Evolutionary conservation across 2,329 filamentous ascomycete genomes (phyloP).

Genomic region (Diplodia intermedia): DNA sequence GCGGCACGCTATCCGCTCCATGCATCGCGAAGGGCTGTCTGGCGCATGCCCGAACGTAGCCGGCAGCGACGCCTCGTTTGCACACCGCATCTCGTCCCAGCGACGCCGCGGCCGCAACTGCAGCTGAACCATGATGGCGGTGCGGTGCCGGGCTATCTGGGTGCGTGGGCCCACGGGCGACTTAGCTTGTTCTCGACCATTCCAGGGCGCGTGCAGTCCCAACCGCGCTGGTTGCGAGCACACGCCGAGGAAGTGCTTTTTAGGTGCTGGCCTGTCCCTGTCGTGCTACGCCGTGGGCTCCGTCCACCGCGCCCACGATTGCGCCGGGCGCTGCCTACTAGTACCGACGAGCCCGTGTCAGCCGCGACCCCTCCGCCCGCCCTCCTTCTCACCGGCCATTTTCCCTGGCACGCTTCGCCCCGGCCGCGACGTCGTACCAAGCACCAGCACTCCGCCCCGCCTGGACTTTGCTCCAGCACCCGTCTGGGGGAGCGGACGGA

Average conservation of each 20-base stretch:
- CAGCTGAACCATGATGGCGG: not conserved
- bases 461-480: not conserved
- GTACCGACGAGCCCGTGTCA: not conserved
- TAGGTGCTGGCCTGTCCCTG: slow-evolving; percentile 11
- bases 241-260: slow-evolving; percentile 2
- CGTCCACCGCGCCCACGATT: too few relatives aligned
- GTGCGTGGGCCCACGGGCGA: slow-evolving; percentile 6
- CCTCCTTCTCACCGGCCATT: not conserved
- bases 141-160: slow-evolving; percentile 16
- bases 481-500: slow-evolving; percentile 19
- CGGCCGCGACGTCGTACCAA: not conserved
- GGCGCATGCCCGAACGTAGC: not conserved
- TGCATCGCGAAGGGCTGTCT: slow-evolving; percentile 7
- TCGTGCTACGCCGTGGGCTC: not conserved
- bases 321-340: too few relatives aligned
- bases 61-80: slow-evolving; percentile 2
- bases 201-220: slow-evolving; percentile 27
- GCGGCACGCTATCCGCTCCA: slow-evolving; percentile 2
- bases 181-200: slow-evolving; percentile 31
- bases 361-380: slow-evolving; percentile 6
- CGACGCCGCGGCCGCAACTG: slow-evolving; percentile 5
- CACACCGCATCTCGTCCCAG: slow-evolving; percentile 18
- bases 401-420: not conserved
- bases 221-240: slow-evolving; percentile 23
- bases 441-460: slow-evolving; percentile 5